Base-by-base conservation (phyloP, 331 rosid species). In the Dryas integrifolia region DNA sequence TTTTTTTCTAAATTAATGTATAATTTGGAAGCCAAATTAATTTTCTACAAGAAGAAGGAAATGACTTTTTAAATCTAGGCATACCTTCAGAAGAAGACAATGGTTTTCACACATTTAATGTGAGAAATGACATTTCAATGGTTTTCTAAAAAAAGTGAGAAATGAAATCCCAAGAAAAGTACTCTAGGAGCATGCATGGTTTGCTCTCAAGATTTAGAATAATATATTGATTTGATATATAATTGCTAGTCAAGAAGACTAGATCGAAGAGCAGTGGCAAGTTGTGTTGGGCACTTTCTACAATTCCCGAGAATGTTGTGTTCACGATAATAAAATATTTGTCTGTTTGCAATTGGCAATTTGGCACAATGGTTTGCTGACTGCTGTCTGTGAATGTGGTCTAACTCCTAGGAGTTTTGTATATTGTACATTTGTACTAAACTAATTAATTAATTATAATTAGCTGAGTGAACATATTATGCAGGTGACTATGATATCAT, bases 301-400 rank as follows among this genome's bases (percentile, higher is more conserved):
- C 97, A 80, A 86, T 86, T 87, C 82, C 89, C 96, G 59, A 88
- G 77, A 67, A 75, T 70, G 82, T 85, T 51, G 68, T 63, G 43
- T 74, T 81, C 92, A 86, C 86, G 89, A 85, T 82, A 81, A 30
- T 30, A 69, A 53, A 69, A 72, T 3, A 67, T 78, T 78, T 90
- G 92, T 83, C 83, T 48, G 72, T 66, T 83, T 80, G 82, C 72
- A 65, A 69, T 81, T 83, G 93, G 86, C 85, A 69, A 65, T 67
- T 81, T 83, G 93, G 86, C 85, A 69, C 76, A 9, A 80, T 72
- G 60, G 59, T 65, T 76, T 40, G 57, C 66, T 44, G 66, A 43
- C 74, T 71, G 56, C 75, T 70, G 75, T 57, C 46, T 71, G 46
- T 58, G 75, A 57, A 71, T 71, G 77, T 65, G 46, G 66, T 70